Percentiles rank a stretch among this genome's conserved stretches.
phyloP scores from a whole-genome alignment of 768 basidiomycete genomes.

The Podaxis rugospora region DNA sequence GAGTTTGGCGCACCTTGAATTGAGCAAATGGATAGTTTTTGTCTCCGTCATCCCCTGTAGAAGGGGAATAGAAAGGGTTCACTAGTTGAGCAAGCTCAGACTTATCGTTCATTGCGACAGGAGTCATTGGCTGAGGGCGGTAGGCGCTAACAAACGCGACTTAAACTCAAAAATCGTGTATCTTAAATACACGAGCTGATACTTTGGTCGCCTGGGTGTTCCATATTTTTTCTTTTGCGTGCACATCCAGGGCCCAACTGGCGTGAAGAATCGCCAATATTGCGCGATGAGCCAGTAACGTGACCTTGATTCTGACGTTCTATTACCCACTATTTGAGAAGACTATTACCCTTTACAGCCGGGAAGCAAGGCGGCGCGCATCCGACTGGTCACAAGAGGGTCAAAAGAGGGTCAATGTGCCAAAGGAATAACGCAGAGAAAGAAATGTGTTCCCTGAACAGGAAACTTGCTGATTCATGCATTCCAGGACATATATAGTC shows the following conservation, averaged over 20 bases:
- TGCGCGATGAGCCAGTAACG: conserved; percentile 13
- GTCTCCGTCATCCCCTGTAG: conserved; percentile 45
- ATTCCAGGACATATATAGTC: neutral
- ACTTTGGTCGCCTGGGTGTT: neutral
- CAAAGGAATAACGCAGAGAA: neutral
- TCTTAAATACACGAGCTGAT: neutral
- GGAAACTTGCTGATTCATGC: neutral
- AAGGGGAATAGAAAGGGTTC: conserved; percentile 71
- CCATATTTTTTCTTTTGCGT: no score
- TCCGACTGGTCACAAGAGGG: neutral
- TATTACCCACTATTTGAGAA: neutral
- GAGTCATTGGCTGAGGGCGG: conserved; percentile 36
- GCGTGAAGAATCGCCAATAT: conserved; percentile 15
- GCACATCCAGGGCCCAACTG: neutral
- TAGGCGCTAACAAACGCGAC: neutral
- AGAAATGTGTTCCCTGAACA: neutral
- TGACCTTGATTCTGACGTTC: conserved; percentile 1
- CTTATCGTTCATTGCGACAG: conserved; percentile 34
- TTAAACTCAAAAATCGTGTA: neutral
- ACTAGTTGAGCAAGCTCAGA: conserved; percentile 26
- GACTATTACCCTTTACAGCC: neutral
- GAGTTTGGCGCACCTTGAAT: conserved; percentile 45
- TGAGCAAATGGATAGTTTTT: conserved; percentile 48
- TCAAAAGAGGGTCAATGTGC: neutral
- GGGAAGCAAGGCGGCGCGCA: neutral